These are phyloP conservation scores for Cerioporus squamosus DNA, from an alignment of 1,284 basidiomycete species.

Conservation along the genomic window DNA sequence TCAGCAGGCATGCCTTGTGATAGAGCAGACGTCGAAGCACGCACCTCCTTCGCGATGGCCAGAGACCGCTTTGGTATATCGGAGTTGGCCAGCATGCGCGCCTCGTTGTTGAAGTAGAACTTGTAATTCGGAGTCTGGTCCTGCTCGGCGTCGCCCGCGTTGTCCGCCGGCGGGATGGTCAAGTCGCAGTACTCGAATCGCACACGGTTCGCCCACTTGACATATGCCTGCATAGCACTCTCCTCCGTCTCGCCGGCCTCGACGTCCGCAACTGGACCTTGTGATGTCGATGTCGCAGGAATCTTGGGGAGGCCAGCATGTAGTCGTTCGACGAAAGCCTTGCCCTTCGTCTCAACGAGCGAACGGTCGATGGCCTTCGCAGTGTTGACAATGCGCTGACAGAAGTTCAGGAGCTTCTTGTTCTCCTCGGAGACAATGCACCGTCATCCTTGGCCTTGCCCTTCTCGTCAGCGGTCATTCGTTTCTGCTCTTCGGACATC, in stretches of 20 bases:
- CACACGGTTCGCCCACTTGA: conserved; percentile 79
- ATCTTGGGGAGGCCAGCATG: conserved; percentile 78
- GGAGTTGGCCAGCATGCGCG: conserved; percentile 74
- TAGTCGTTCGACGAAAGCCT: conserved; percentile 78
- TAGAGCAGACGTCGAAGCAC: neutral
- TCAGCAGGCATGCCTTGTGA: neutral
- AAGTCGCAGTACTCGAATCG: conserved; percentile 91
- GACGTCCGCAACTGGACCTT: conserved; percentile 42
- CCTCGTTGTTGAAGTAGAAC: conserved; percentile 79
- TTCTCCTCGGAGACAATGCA: conserved; percentile 64
- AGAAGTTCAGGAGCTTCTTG: conserved; percentile 67
- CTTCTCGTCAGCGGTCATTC: conserved; percentile 65
- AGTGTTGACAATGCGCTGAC: conserved; percentile 79
- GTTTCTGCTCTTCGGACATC: conserved; percentile 84
- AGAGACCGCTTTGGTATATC: conserved; percentile 87
- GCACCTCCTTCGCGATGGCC: conserved; percentile 90
- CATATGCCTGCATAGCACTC: conserved; percentile 68
- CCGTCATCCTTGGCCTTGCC: conserved; percentile 63
- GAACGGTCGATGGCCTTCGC: conserved; percentile 84
- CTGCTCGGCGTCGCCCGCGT: conserved; percentile 42
- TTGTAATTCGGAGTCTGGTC: conserved; percentile 73
- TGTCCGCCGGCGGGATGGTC: conserved; percentile 46
- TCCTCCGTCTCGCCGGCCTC: conserved; percentile 65
- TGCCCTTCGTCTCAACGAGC: conserved; percentile 84
- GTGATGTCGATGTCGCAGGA: conserved; percentile 46